Conservation (phyloP, 176 grass and related monocot genomes). For the Tuctoria greenei region DNA sequence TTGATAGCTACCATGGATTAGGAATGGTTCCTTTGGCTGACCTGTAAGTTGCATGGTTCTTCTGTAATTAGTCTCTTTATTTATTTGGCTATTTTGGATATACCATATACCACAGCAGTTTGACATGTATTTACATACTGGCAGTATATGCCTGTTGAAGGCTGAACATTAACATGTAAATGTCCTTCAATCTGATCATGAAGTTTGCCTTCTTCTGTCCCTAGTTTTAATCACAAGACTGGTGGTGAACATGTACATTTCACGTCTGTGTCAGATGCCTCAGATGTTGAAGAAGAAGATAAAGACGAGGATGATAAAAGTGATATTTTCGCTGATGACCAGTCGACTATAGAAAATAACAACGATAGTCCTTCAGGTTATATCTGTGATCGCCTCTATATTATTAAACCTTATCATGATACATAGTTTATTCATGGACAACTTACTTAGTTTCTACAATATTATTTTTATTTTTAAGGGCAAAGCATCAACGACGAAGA, state of each 20-base stretch:
- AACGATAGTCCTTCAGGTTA: constrained; percentile 57
- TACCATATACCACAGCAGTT: constrained; percentile 2
- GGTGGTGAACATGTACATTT: constrained; percentile 88
- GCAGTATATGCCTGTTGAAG: neutral
- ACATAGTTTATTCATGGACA: neutral
- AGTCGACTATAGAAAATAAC: constrained; percentile 44
- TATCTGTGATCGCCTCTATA: neutral
- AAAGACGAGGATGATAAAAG: constrained; percentile 33
- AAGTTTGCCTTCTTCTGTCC: neutral
- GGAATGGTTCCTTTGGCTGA: constrained; percentile 97
- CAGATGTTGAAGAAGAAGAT: constrained; percentile 57
- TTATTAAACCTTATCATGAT: neutral
- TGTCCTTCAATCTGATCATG: constrained; percentile 6
- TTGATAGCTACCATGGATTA: constrained; percentile 71
- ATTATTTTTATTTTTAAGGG: constrained; percentile 32
- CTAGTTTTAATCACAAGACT: constrained; percentile 97
- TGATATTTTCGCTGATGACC: constrained; percentile 46
- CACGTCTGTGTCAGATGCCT: constrained; percentile 34
- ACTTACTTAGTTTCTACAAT: neutral
- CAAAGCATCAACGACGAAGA: constrained; percentile 38
- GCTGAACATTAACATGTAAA: constrained; percentile 4
- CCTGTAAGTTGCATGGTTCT: constrained; percentile 60
- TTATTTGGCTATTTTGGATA: constrained; percentile 12
- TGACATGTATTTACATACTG: neutral
- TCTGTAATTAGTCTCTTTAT: neutral